Conservation (phyloP, 2,329 filamentous ascomycete species). For the Verticillium albo-atrum region DNA sequence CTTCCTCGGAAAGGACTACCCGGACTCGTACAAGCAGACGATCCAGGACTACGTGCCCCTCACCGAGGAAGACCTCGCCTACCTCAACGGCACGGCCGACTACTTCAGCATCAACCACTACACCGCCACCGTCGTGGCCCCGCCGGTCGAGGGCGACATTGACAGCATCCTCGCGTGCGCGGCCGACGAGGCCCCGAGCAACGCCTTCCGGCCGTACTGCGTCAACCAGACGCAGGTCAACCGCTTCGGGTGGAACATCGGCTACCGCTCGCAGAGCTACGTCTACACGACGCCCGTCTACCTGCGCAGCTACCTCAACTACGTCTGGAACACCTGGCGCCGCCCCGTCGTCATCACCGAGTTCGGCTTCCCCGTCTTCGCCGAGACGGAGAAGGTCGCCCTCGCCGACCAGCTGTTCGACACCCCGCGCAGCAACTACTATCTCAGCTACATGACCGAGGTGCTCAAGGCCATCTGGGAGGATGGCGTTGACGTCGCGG, state of each 20-base stretch:
- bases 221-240: constrained; percentile 42
- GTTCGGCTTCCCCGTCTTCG: constrained; percentile 53
- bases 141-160: not conserved
- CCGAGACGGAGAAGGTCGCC: constrained; percentile 32
- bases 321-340: constrained; percentile 55
- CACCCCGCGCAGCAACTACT: constrained; percentile 48
- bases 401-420: constrained; percentile 50
- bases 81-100: constrained; percentile 47
- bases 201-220: constrained; percentile 45
- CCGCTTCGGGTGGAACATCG: constrained; percentile 52
- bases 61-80: constrained; percentile 38
- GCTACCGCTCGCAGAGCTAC: constrained; percentile 50
- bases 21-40: constrained; percentile 38
- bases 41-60: constrained; percentile 41
- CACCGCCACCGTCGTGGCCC: constrained; percentile 40
- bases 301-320: constrained; percentile 50
- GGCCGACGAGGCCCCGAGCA: constrained; percentile 25
- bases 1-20: constrained; percentile 46
- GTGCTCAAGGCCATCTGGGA: constrained; percentile 51
- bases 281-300: constrained; percentile 56
- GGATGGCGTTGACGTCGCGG: constrained; percentile 50
- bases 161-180: constrained; percentile 44
- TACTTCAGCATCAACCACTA: constrained; percentile 56
- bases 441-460: constrained; percentile 48
- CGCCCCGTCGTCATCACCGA: constrained; percentile 45